Base-by-base conservation (phyloP, 768 basidiomycete genomes). In the Boletellus emodensis region DNA sequence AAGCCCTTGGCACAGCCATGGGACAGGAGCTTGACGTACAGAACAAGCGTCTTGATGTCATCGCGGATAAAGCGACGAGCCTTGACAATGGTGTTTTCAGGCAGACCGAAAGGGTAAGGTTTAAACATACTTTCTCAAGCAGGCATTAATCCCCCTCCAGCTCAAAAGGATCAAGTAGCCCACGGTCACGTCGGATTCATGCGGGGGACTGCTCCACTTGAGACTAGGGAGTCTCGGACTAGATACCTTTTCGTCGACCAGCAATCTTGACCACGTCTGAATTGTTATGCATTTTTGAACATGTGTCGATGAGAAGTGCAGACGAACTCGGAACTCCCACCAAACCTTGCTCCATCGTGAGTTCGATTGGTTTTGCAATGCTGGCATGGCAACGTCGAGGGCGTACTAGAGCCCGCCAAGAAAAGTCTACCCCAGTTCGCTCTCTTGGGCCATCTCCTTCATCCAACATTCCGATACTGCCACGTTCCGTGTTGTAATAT, bases 21-120 rank as follows among this genome's bases (percentile, higher is more conserved):
- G 87, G 89, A 39, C 79, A 89, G 53, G 94, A 97, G 65, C 82
- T 98, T 48, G 85, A 93, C 58, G 75, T 72, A 20, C 96, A 99
- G 76, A 97, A 93, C 72, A 60, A 63, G 7, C 77, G 93, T 54
- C 82, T 98, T 53, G 83, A 82, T 34, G 74, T 78, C 42, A 85
- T 98, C 53, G 81, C 82, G 45, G 78, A 80, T 55, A 96, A 96
- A 77, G 82, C 92, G 3, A 82, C 79, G 55, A 72, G 68, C 22
- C 73, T 94, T 39, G 92, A 94, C 66, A 76, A 77, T 64, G 83
- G 77, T 54, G 80, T 98, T 57, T 78, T 81, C 75, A 78, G 76
- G 70, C 93, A 90, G 68, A 96, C 93, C 3, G 82, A 90, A 64
- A 81, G 81, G 62, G 87, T 96, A 61, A 56, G 56, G n/a, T 28